Evolutionary conservation across 352 stramenopile genomes (phyloP).

Genomic region (Pythium rishiriense): DNA sequence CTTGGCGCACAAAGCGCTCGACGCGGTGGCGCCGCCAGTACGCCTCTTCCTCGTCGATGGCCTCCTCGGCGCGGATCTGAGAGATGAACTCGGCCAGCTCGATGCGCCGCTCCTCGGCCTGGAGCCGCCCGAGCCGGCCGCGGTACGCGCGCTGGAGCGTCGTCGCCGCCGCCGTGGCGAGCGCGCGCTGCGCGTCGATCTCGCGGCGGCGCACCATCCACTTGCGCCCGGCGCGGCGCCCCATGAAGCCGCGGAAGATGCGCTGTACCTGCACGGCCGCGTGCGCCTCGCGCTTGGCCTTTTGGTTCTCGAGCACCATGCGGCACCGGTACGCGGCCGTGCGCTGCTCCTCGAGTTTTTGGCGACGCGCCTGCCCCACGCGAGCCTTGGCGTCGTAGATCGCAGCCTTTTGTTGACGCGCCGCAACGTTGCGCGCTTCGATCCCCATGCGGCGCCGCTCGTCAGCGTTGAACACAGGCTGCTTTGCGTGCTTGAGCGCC

Average conservation of each 20-base stretch:
- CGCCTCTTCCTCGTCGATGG: constrained; percentile 86
- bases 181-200: constrained; percentile 75
- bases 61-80: constrained; percentile 88
- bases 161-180: constrained; percentile 78
- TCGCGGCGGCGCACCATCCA: constrained; percentile 85
- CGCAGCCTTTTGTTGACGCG: constrained; percentile 38
- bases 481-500: constrained; percentile 24
- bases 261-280: constrained; percentile 69
- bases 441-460: constrained; percentile 58
- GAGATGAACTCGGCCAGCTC: constrained; percentile 94
- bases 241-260: constrained; percentile 75
- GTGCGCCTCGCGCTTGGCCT: constrained; percentile 53
- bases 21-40: constrained; percentile 65
- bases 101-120: constrained; percentile 80
- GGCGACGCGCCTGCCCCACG: constrained; percentile 54
- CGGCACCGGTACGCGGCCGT: constrained; percentile 55
- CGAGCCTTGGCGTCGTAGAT: constrained; percentile 64
- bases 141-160: constrained; percentile 87
- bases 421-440: constrained; percentile 44
- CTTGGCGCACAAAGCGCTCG: constrained; percentile 49
- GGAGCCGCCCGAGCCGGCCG: constrained; percentile 78
- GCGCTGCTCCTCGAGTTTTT: constrained; percentile 69
- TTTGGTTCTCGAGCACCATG: constrained; percentile 63
- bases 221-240: constrained; percentile 76
- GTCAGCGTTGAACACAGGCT: constrained; percentile 29